Base-by-base conservation (phyloP, 108 stramenopile species). In the Phaeodactylum tricornutum region DNA sequence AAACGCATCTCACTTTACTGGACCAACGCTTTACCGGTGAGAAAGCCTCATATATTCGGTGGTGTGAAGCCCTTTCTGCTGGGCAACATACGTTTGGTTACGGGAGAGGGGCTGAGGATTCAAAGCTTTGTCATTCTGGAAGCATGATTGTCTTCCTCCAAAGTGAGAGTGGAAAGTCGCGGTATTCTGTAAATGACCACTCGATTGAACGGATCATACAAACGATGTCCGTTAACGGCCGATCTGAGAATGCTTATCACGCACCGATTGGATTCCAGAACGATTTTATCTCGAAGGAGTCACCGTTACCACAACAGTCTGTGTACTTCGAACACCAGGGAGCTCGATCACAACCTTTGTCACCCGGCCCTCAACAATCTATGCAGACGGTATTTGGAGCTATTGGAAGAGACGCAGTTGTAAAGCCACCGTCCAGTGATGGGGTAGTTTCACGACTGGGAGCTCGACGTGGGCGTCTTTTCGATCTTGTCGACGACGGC, bases 401-500 rank as follows among this genome's bases (percentile, higher is more conserved):
- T 14, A 20, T 41, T 14, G 19, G 19, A 4, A 6, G 9, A 6
- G 9, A 9, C 4, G 6, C 28, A 20, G 15, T 21, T 2, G 41
- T 6, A 17, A 29, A 34, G 28, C 54, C 53, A 22, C 28, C 50
- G 28, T 28, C 59, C 1, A 1, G 20, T 16, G 19, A 50, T 53
- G 50, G 36, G 47, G 21, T 62, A 49, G 38, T 33, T 34, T 19
- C 48, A 45, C n/a, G n/a, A n/a, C n/a, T n/a, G n/a, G 31, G 54
- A 31, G 31, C 66, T 49, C 44, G 70, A 28, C 79, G 87, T 33
- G 80, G 82, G 29, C 81, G 87, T 42, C 50, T 90, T 42, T 90
- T 90, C 62, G 87, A 80, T 16, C 66, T 90, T 39, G 79, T 85
- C 23, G 87, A 84, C 45, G 78, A 80, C 57, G 77, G 53, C 7